Evolutionary conservation across 148 eudicot species (phyloP).

Genomic region (Polygonum aviculare): DNA sequence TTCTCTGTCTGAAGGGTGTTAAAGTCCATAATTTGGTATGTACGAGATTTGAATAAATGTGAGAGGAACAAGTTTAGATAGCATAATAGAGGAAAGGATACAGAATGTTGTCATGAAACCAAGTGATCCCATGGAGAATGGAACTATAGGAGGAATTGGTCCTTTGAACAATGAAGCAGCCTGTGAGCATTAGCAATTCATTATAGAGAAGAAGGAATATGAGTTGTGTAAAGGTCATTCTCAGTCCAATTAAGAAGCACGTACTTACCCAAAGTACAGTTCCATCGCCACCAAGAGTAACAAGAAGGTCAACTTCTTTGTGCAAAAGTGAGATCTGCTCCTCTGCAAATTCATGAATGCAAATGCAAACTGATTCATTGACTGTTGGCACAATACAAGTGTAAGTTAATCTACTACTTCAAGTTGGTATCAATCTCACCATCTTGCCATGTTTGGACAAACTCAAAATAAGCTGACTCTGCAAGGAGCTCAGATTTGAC

Average conservation of each 20-base stretch:
- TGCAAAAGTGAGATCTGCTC: constrained; percentile 58
- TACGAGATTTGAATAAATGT: not conserved
- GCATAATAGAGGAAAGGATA: constrained; percentile 53
- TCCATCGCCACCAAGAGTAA: constrained; percentile 99
- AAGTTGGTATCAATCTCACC: constrained; percentile 31
- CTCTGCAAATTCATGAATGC: constrained; percentile 31
- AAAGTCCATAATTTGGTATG: constrained; percentile 25
- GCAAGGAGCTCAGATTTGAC: constrained; percentile 63
- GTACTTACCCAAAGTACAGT: constrained; percentile 95
- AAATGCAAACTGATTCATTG: not conserved
- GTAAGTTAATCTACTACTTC: too few species aligned
- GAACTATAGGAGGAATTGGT: constrained; percentile 88
- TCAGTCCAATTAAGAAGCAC: constrained; percentile 13
- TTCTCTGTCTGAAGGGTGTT: constrained; percentile 69
- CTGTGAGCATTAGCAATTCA: constrained; percentile 29
- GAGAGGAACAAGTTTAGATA: not conserved
- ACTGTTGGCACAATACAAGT: too few species aligned
- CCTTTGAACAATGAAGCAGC: constrained; percentile 97
- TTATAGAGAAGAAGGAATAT: not conserved
- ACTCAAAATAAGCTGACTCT: constrained; percentile 60
- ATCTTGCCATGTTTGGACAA: constrained; percentile 80
- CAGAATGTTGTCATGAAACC: constrained; percentile 98
- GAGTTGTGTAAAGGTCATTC: not conserved
- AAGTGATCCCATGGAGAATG: constrained; percentile 86
- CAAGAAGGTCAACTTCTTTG: constrained; percentile 77